Evolutionary conservation across 2,329 filamentous ascomycete species (phyloP).

Genomic region (Xylariaceae sp.): DNA sequence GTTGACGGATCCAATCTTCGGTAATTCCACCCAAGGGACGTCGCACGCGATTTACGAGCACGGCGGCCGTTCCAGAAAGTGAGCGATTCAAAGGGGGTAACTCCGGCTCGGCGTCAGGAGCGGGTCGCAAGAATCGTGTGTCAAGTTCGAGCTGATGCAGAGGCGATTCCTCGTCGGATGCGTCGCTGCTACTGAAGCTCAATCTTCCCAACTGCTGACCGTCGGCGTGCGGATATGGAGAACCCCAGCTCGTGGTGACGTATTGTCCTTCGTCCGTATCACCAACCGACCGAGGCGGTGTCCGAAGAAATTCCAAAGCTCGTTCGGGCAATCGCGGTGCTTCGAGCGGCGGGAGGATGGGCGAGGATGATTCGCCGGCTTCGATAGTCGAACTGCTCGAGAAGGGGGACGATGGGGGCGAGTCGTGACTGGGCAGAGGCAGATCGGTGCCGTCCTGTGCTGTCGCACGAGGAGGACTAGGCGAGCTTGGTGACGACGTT

Average conservation of each 20-base stretch:
- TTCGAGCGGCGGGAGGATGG: constrained; percentile 55
- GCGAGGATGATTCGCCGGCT: constrained; percentile 51
- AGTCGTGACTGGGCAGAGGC: constrained; percentile 33
- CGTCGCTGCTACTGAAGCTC: constrained; percentile 57
- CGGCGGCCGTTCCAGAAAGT: constrained; percentile 48
- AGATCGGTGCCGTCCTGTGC: constrained; percentile 54
- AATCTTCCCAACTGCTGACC: constrained; percentile 43
- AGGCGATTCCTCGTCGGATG: constrained; percentile 53
- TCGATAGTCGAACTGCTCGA: constrained; percentile 59
- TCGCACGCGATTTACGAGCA: constrained; percentile 60
- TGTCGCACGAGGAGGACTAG: constrained; percentile 54
- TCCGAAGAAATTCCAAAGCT: constrained; percentile 51
- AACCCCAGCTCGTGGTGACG: constrained; percentile 83
- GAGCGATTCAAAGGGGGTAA: constrained; percentile 31
- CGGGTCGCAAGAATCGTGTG: constrained; percentile 59
- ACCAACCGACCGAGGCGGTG: constrained; percentile 35
- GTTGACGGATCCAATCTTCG: constrained; percentile 82
- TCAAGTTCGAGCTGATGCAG: constrained; percentile 59
- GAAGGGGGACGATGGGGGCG: constrained; percentile 54
- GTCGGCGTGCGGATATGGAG: constrained; percentile 73
- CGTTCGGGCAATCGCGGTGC: constrained; percentile 56
- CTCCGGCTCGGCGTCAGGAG: constrained; percentile 39
- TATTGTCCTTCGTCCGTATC: constrained; percentile 41
- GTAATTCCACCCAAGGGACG: constrained; percentile 62
- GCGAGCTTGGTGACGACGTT: constrained; percentile 53